These are phyloP conservation scores for Hydnomerulius pinastri DNA, from an alignment of 768 basidiomycete genomes.

Conservation along the genomic window DNA sequence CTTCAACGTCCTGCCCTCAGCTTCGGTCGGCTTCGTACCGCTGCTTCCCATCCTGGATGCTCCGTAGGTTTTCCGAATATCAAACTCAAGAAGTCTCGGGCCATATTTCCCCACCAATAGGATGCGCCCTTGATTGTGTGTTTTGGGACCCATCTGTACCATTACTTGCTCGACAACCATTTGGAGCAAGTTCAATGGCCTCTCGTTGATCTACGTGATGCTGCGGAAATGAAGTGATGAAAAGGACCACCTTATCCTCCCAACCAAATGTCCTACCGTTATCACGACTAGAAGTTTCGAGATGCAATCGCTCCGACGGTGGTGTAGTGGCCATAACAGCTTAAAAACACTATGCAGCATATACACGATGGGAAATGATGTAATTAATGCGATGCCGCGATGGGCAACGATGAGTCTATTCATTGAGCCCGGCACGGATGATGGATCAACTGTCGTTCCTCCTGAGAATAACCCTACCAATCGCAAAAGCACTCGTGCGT, in stretches of 20 bases:
- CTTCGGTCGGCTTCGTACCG: constrained; percentile 20
- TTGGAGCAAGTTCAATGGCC: constrained; percentile 3
- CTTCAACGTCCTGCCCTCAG: constrained; percentile 30
- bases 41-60: constrained; percentile 1
- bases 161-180: not conserved
- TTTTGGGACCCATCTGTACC: constrained; percentile 9
- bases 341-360: constrained; percentile 1
- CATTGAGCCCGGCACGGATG: not conserved
- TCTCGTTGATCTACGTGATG: constrained; percentile 13
- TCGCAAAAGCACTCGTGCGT: constrained; percentile 22
- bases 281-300: constrained; percentile 16
- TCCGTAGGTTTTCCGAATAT: constrained; percentile 9
- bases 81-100: not conserved
- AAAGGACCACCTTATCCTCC: constrained; percentile 18
- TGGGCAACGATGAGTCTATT: not conserved
- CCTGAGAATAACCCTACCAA: constrained; percentile 21
- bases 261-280: constrained; percentile 21
- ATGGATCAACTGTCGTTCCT: constrained; percentile 7
- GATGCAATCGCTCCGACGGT: not conserved
- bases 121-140: constrained; percentile 5
- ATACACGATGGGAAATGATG: not conserved
- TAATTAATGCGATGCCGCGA: constrained; percentile 3
- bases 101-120: constrained; percentile 8
- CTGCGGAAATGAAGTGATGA: constrained; percentile 15
- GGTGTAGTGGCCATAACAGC: not conserved